Conservation (phyloP, 495 filamentous ascomycete species). For the Penicillium psychrofluorescens region DNA sequence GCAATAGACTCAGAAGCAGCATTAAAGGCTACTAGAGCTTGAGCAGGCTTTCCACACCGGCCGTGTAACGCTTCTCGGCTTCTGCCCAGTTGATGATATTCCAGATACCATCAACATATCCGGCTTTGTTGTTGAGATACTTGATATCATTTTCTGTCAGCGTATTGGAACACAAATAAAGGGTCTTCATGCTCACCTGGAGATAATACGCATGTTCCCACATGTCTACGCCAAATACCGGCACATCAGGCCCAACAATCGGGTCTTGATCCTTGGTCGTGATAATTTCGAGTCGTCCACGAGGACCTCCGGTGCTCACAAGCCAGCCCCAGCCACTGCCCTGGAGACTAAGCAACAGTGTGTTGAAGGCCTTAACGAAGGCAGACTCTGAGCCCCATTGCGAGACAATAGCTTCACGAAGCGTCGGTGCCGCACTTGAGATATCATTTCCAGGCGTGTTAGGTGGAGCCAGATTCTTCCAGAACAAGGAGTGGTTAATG, state of each 20-base stretch:
- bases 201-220: slow-evolving; percentile 86
- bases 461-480: slow-evolving; percentile 78
- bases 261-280: slow-evolving; percentile 87
- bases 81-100: slow-evolving; percentile 94
- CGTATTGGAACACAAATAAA: background rate
- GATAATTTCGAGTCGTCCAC: slow-evolving; percentile 59
- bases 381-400: slow-evolving; percentile 63
- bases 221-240: slow-evolving; percentile 88
- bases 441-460: slow-evolving; percentile 58
- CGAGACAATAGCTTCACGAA: slow-evolving; percentile 54
- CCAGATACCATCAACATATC: slow-evolving; percentile 92
- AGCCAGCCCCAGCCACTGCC: slow-evolving; percentile 94
- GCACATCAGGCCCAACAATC: slow-evolving; percentile 64
- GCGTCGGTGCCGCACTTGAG: slow-evolving; percentile 42
- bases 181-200: slow-evolving; percentile 28
- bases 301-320: slow-evolving; percentile 60
- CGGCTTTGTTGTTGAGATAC: slow-evolving; percentile 94
- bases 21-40: slow-evolving; percentile 22
- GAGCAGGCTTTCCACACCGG: slow-evolving; percentile 21
- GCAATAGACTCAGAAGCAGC: too few relatives aligned
- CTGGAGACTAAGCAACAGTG: slow-evolving; percentile 75
- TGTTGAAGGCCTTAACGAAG: slow-evolving; percentile 62
- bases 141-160: slow-evolving; percentile 37
- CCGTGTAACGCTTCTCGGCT: slow-evolving; percentile 68
- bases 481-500: slow-evolving; percentile 89